A percentile compares a stretch with the other conserved stretches of the same genome.
These are phyloP conservation scores for Zea luxurians DNA, from an alignment of 176 grass and related monocot species.

Conservation along the genomic window DNA sequence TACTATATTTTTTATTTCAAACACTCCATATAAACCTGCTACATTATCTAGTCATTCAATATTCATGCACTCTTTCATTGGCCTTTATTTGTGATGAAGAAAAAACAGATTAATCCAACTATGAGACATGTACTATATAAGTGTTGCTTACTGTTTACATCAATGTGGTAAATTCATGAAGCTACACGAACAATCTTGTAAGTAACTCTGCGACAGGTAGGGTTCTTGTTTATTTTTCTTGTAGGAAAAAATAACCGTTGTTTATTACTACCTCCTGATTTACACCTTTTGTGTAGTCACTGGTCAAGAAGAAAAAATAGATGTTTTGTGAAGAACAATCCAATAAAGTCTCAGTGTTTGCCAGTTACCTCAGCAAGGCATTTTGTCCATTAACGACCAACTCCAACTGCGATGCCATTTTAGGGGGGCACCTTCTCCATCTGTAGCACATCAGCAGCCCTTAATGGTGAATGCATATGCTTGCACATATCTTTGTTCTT, in stretches of 20 bases:
- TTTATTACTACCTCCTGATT: neutral
- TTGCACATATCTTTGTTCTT: too few relatives aligned
- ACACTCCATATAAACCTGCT: too few relatives aligned
- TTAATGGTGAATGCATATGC: too few relatives aligned
- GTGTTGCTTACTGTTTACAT: too few relatives aligned
- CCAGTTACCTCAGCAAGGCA: neutral
- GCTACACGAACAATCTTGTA: constrained; percentile 91
- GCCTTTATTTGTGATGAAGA: too few relatives aligned
- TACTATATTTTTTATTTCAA: too few relatives aligned
- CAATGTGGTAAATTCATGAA: constrained; percentile 99
- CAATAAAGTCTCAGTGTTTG: neutral
- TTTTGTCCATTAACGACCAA: neutral
- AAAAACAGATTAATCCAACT: too few relatives aligned
- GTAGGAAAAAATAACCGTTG: neutral
- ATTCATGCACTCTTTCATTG: too few relatives aligned
- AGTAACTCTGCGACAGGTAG: constrained; percentile 91
- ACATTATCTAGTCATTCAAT: too few relatives aligned
- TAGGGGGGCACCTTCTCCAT: neutral
- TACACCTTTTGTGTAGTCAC: neutral
- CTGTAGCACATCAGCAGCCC: neutral
- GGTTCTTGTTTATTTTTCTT: constrained; percentile 13
- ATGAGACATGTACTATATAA: too few relatives aligned
- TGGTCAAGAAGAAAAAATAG: constrained; percentile 14
- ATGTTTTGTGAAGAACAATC: neutral
- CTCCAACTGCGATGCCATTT: neutral